A percentile compares a stretch with the other conserved stretches of the same genome.
Evolutionary conservation across 768 basidiomycete genomes (phyloP).

Genomic region (Lentinula raphanica): DNA sequence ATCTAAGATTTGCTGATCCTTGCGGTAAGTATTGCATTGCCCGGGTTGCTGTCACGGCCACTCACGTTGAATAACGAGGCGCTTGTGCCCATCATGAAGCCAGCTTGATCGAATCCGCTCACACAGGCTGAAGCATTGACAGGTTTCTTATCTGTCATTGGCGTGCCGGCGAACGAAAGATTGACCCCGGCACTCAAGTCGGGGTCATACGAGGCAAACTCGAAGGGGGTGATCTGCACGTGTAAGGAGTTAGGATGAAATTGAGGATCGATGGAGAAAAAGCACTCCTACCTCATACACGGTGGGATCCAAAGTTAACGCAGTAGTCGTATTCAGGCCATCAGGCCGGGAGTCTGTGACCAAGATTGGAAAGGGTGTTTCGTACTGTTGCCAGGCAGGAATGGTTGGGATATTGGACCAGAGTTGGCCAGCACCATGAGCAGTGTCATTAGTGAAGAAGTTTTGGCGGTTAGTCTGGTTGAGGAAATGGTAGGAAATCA

Average conservation of each 20-base stretch:
- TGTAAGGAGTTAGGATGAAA: background rate
- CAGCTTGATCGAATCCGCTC: slow-evolving; percentile 68
- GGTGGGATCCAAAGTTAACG: slow-evolving; percentile 34
- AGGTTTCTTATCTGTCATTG: slow-evolving; percentile 53
- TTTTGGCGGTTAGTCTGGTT: slow-evolving; percentile 56
- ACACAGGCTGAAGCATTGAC: slow-evolving; percentile 57
- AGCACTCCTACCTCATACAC: slow-evolving; percentile 57
- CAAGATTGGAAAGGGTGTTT: slow-evolving; percentile 65
- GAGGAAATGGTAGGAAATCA: slow-evolving; percentile 70
- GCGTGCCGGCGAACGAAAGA: slow-evolving; percentile 59
- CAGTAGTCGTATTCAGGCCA: slow-evolving; percentile 37
- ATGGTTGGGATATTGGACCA: slow-evolving; percentile 55
- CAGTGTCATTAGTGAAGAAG: slow-evolving; percentile 53
- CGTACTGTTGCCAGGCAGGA: slow-evolving; percentile 44
- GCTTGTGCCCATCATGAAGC: slow-evolving; percentile 73
- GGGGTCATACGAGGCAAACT: slow-evolving; percentile 73
- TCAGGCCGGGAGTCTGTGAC: slow-evolving; percentile 51
- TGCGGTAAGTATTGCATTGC: slow-evolving; percentile 44
- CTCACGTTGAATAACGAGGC: slow-evolving; percentile 63
- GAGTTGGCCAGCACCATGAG: slow-evolving; percentile 65
- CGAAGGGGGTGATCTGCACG: slow-evolving; percentile 50
- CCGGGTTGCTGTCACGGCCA: background rate
- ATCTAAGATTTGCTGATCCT: slow-evolving; percentile 57
- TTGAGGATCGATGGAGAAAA: slow-evolving; percentile 45
- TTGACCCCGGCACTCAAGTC: slow-evolving; percentile 66